phyloP scores from a whole-genome alignment of 805 yeast genomes.

The Myxozyma mucilagina region DNA sequence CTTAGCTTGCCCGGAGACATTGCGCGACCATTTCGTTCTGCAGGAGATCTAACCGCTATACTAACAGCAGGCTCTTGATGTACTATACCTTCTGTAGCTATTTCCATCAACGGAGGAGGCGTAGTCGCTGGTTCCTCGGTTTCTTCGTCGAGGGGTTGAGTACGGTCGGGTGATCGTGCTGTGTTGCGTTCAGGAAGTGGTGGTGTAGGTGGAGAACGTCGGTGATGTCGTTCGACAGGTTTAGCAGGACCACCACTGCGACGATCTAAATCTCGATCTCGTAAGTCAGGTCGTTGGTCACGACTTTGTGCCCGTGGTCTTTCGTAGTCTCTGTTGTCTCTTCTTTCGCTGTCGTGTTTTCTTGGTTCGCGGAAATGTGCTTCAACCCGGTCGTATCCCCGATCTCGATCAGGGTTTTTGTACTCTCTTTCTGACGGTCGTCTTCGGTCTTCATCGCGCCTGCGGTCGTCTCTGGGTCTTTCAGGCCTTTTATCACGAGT shows the following conservation, averaged over 20 bases:
- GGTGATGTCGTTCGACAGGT: no score
- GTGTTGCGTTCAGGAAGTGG: no score
- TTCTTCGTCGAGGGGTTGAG: no score
- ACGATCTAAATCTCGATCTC: no score
- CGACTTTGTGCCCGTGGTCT: no score
- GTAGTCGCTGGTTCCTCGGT: neutral
- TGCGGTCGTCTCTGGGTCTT: neutral
- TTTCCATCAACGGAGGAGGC: neutral
- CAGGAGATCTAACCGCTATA: neutral
- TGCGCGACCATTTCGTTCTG: constrained; percentile 7
- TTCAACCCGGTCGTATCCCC: neutral
- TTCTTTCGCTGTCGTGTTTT: no score
- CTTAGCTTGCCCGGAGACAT: constrained; percentile 7
- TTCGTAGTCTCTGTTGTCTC: no score
- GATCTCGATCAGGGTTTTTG: neutral
- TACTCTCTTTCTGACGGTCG: neutral
- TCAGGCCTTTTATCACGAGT: neutral
- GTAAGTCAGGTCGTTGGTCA: no score
- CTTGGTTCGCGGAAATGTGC: neutral
- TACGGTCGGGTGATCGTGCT: no score
- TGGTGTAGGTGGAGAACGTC: no score
- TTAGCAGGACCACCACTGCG: no score
- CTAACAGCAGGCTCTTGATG: constrained; percentile 1
- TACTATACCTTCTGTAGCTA: constrained; percentile 2
- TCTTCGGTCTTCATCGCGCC: neutral